Base-by-base conservation (phyloP, 306 rosid genomes). In the Hippophae tibetana region DNA sequence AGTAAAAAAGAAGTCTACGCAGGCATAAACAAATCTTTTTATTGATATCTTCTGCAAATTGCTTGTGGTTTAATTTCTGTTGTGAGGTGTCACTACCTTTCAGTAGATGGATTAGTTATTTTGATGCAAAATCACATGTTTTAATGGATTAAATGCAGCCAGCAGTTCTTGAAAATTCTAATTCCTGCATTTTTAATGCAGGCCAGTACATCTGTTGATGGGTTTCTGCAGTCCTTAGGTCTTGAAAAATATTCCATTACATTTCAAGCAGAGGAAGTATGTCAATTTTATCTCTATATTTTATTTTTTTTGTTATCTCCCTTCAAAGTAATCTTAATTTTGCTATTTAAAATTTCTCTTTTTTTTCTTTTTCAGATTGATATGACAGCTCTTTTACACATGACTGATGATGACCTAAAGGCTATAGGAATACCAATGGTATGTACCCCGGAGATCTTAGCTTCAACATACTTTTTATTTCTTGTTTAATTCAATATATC, bases 341-440 rank as follows among this genome's bases (percentile, higher is more conserved):
- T 70, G 12, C 44, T 63, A 10, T 53, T 38, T 58, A 49, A 58
- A 69, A 68, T 26, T 55, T 4, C 38, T 44, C n/a, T 43, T 55
- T 57, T 74, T 63, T 18, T 18, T 18, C 23, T 18, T 74, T n/a
- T 74, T 51, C 76, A 93, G 99, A 89, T 93, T 81, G 99, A 93
- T 70, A 86, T 93, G 99, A 69, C 99, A 44, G 99, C 97, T 54
- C 97, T 93, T 62, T 66, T 78, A 70, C 99, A 93, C 72, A 93
- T 93, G 99, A 81, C 85, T 60, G 99, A 93, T 56, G 95, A 93
- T n/a, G 99, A 93, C 74, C 90, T 93, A 72, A 93, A 93, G 86
- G 99, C 78, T 56, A 74, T 93, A 82, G 94, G 99, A 54, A 86
- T 93, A 61, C 99, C 99, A 40, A 93, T 93, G 99, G 99, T 93